These are phyloP conservation scores for Saccharum officinarum DNA, from an alignment of 176 grass and related monocot species.

Conservation along the genomic window DNA sequence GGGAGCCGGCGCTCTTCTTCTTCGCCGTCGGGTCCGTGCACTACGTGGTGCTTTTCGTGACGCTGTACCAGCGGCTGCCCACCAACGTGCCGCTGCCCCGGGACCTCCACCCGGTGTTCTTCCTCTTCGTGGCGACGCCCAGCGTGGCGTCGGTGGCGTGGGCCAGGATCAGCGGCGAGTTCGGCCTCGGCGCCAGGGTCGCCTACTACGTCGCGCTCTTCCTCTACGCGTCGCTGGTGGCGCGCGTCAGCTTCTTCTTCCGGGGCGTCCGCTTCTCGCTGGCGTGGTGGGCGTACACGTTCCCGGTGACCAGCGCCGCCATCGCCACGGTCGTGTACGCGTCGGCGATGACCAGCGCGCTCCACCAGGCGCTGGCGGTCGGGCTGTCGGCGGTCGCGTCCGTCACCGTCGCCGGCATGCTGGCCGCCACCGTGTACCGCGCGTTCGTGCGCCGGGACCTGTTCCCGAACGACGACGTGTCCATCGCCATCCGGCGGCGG, in stretches of 20 bases:
- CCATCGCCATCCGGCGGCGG: slow-evolving; percentile 69
- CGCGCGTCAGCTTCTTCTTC: too few species aligned
- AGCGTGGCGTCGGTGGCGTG: slow-evolving; percentile 60
- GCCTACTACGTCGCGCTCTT: slow-evolving; percentile 74
- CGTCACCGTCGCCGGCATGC: slow-evolving; percentile 50
- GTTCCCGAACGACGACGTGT: slow-evolving; percentile 85
- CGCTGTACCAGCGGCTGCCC: slow-evolving; percentile 70
- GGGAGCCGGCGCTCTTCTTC: slow-evolving; percentile 44
- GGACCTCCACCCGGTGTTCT: slow-evolving; percentile 74
- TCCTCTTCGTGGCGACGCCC: slow-evolving; percentile 86
- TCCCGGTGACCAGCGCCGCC: slow-evolving; percentile 64
- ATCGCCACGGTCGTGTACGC: slow-evolving; percentile 59
- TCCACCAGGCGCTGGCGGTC: slow-evolving; percentile 36
- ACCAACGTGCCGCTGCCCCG: slow-evolving; percentile 58
- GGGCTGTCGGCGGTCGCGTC: slow-evolving; percentile 47
- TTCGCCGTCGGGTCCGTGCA: slow-evolving; percentile 68
- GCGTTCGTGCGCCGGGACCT: slow-evolving; percentile 65
- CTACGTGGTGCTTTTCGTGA: slow-evolving; percentile 81
- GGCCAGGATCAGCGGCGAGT: slow-evolving; percentile 49
- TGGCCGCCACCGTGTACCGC: slow-evolving; percentile 54
- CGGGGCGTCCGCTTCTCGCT: slow-evolving; percentile 65
- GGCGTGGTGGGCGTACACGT: slow-evolving; percentile 94
- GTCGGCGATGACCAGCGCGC: slow-evolving; percentile 34
- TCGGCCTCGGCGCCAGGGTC: slow-evolving; percentile 48
- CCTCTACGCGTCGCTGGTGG: slow-evolving; percentile 57